Percentiles rank a stretch among this genome's conserved stretches.
These are phyloP conservation scores for Gilbertella persicaria DNA, from an alignment of 371 early-diverging fungal species.

Conservation along the genomic window DNA sequence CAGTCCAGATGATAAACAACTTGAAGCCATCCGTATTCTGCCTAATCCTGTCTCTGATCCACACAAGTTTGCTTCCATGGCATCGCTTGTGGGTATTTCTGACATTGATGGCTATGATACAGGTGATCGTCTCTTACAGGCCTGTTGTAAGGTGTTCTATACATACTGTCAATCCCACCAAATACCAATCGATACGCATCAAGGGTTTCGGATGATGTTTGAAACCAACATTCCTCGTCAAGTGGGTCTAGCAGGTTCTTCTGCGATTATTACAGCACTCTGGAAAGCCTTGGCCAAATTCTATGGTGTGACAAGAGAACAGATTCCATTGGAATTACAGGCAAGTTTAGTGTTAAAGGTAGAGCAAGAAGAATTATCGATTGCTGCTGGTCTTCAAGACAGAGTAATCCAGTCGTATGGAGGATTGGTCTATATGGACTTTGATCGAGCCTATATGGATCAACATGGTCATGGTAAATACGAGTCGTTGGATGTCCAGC, in stretches of 20 bases:
- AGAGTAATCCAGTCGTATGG: conserved; percentile 67
- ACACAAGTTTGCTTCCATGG: conserved; percentile 41
- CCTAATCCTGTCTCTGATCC: conserved; percentile 53
- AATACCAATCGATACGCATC: conserved; percentile 36
- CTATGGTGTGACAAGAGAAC: conserved; percentile 38
- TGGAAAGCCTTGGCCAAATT: conserved; percentile 55
- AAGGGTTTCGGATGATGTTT: conserved; percentile 58
- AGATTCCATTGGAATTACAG: conserved; percentile 55
- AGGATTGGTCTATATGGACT: conserved; percentile 74
- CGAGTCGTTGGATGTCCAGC: conserved; percentile 31
- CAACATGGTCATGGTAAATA: conserved; percentile 62
- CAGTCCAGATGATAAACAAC: conserved; percentile 6
- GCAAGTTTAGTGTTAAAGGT: conserved; percentile 63
- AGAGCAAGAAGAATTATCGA: conserved; percentile 64
- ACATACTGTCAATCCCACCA: conserved; percentile 41
- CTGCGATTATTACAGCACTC: conserved; percentile 65
- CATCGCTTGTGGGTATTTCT: conserved; percentile 36
- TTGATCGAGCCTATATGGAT: conserved; percentile 56
- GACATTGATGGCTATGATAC: conserved; percentile 63
- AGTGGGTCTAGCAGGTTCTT: conserved; percentile 75
- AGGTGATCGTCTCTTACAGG: conserved; percentile 58
- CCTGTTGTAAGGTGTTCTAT: conserved; percentile 64
- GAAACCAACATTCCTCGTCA: conserved; percentile 73
- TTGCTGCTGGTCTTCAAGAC: conserved; percentile 72
- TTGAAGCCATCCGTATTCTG: conserved; percentile 38